These are phyloP conservation scores for Rhynchosporium agropyri DNA, from an alignment of 2,329 filamentous ascomycete genomes.

Conservation along the genomic window DNA sequence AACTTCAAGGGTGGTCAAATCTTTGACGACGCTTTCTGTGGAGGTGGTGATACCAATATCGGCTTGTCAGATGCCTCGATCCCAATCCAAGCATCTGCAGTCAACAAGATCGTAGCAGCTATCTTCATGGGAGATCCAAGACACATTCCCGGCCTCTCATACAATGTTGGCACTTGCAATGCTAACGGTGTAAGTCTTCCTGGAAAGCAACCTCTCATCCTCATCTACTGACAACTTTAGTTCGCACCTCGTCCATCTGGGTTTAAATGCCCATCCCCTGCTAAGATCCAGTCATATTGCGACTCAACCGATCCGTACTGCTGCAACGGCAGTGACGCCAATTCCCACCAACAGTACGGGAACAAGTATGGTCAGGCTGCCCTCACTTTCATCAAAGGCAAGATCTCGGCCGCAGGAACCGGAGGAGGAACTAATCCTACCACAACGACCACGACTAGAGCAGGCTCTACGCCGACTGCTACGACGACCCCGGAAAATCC, in stretches of 20 bases:
- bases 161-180: slow-evolving; percentile 62
- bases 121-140: slow-evolving; percentile 69
- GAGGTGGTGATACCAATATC: slow-evolving; percentile 53
- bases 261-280: slow-evolving; percentile 55
- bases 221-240: slow-evolving; percentile 41
- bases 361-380: slow-evolving; percentile 58
- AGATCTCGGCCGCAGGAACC: slow-evolving; percentile 42
- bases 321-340: slow-evolving; percentile 58
- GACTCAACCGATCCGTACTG: slow-evolving; percentile 63
- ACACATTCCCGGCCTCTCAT: slow-evolving; percentile 56
- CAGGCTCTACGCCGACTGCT: slow-evolving; percentile 2
- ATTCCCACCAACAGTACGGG: slow-evolving; percentile 60
- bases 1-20: slow-evolving; percentile 60
- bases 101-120: slow-evolving; percentile 61
- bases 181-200: slow-evolving; percentile 58
- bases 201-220: background rate
- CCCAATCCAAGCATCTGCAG: slow-evolving; percentile 49
- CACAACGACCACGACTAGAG: slow-evolving; percentile 17
- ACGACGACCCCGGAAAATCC: slow-evolving; percentile 11
- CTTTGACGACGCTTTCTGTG: slow-evolving; percentile 63
- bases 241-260: slow-evolving; percentile 59
- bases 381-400: slow-evolving; percentile 58
- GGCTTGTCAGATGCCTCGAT: slow-evolving; percentile 51
- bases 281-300: slow-evolving; percentile 62
- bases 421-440: slow-evolving; percentile 18